Base-by-base conservation (phyloP, 2,329 filamentous ascomycete species). In the Colletotrichum trifolii region DNA sequence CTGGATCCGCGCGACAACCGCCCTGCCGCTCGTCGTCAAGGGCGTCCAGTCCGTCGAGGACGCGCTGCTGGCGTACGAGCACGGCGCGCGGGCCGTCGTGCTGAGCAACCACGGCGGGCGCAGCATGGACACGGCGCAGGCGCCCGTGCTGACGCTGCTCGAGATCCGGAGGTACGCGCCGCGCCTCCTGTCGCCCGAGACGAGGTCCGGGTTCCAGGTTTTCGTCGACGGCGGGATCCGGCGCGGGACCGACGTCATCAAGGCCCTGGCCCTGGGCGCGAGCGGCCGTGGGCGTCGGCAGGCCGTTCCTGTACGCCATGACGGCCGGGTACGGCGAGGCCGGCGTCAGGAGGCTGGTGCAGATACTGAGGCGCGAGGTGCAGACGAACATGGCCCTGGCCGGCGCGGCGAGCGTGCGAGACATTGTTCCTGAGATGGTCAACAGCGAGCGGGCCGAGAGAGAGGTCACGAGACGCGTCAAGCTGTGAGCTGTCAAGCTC, bases 21-120 rank as follows among this genome's bases (percentile, higher is more conserved):
- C 76, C 79, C 63, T 83, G 85, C 78, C 88, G 70, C 67, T 92
- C 79, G 78, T 89, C 68, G 48, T 93, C 35, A 93, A 93, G 74
- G 90, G 90, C 0, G 86, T 93, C 11, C 89, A 92, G 76, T 86
- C 84, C 6, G 84, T 86, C 0, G 79, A 81, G 36, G 90, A 93
- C 73, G 90, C 89, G 6, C 78, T 82, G 54, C 82, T 79, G 68
- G 87, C 87, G 1, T 81, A 89, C 42, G 82, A 90, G 56, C 71
- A 82, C 13, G 89, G 87, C 0, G 85, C 86, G 3, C 85, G 92
- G 67, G 90, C 87, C 0, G 90, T 93, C 53, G 83, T 93, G 2
- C 79, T 93, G 2, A 86, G 83, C 12, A 93, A 93, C 68, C 91
- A 93, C 73, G 91, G 90, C 1, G 90, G 90, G 0, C 75, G 90